A percentile compares a stretch with the other conserved stretches of the same genome.
These are phyloP conservation scores for Fraxinus ornus DNA, from an alignment of 305 asterid genomes.

Conservation along the genomic window DNA sequence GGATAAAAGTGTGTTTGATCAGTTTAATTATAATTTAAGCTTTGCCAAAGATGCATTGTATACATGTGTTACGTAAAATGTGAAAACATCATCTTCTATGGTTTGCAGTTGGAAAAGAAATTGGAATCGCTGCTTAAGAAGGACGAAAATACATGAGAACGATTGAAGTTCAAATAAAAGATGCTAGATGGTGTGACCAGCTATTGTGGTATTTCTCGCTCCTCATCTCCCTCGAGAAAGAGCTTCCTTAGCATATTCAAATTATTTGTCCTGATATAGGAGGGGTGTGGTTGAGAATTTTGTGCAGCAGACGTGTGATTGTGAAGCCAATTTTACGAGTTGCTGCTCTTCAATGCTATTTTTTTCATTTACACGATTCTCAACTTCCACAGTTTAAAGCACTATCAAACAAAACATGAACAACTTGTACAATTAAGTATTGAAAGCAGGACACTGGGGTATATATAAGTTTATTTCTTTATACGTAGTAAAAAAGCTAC, in stretches of 20 bases:
- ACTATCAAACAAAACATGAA: background rate
- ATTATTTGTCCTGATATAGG: background rate
- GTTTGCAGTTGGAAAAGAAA: conserved; percentile 58
- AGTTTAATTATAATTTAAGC: background rate
- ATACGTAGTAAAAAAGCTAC: background rate
- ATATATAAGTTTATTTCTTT: background rate
- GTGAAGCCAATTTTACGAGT: conserved; percentile 8
- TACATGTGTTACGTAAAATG: background rate
- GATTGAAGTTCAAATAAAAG: background rate
- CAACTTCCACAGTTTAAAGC: background rate
- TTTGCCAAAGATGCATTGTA: background rate
- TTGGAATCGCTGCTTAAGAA: conserved; percentile 34
- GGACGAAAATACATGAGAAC: conserved; percentile 39
- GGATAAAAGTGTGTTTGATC: background rate
- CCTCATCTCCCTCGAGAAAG: background rate
- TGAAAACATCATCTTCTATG: background rate
- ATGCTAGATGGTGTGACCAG: background rate
- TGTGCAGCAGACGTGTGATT: conserved; percentile 13
- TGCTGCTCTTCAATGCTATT: background rate
- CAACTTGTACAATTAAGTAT: no score
- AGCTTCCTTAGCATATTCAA: background rate
- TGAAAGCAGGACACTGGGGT: background rate
- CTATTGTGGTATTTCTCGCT: background rate
- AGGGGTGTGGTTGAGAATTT: conserved; percentile 3
- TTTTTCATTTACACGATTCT: background rate